A percentile compares a stretch with the other conserved stretches of the same genome.
Conservation (phyloP, 768 basidiomycete genomes). For the Termitomyces sp. region DNA sequence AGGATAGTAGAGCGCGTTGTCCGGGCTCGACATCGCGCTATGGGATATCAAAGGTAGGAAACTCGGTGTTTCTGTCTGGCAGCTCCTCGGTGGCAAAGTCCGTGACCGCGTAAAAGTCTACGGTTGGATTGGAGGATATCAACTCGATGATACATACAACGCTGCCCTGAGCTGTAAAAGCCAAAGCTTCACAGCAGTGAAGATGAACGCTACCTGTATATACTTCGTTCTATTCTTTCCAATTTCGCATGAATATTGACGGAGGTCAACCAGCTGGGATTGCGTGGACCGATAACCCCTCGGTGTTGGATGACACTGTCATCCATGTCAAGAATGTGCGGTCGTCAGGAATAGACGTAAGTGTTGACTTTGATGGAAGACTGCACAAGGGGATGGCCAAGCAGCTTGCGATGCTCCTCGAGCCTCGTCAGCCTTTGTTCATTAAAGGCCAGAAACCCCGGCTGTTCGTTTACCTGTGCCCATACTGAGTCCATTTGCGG, state of each 20-base stretch:
- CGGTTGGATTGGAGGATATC: slow-evolving; percentile 54
- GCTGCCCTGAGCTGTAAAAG: slow-evolving; percentile 48
- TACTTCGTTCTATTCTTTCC: background rate
- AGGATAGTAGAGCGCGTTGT: slow-evolving; percentile 39
- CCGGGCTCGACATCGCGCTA: slow-evolving; percentile 65
- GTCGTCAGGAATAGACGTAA: slow-evolving; percentile 55
- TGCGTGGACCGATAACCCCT: slow-evolving; percentile 60
- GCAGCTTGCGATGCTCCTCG: slow-evolving; percentile 57
- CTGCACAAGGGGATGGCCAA: slow-evolving; percentile 67
- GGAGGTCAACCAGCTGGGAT: slow-evolving; percentile 22
- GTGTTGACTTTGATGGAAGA: slow-evolving; percentile 66
- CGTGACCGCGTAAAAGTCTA: slow-evolving; percentile 55
- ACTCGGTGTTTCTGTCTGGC: slow-evolving; percentile 58
- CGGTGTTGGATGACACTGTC: slow-evolving; percentile 43
- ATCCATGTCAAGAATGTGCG: slow-evolving; percentile 48
- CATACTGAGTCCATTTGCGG: slow-evolving; percentile 19
- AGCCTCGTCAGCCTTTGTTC: slow-evolving; percentile 55
- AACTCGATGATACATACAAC: slow-evolving; percentile 46
- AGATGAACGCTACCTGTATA: slow-evolving; percentile 65
- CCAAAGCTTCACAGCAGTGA: slow-evolving; percentile 66
- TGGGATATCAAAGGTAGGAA: slow-evolving; percentile 82
- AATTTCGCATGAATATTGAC: background rate
- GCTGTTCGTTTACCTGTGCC: background rate
- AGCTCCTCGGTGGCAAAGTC: slow-evolving; percentile 66
- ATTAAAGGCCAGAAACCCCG: slow-evolving; percentile 43